These are phyloP conservation scores for Penicillium ucsense DNA, from an alignment of 495 filamentous ascomycete genomes.

Conservation along the genomic window DNA sequence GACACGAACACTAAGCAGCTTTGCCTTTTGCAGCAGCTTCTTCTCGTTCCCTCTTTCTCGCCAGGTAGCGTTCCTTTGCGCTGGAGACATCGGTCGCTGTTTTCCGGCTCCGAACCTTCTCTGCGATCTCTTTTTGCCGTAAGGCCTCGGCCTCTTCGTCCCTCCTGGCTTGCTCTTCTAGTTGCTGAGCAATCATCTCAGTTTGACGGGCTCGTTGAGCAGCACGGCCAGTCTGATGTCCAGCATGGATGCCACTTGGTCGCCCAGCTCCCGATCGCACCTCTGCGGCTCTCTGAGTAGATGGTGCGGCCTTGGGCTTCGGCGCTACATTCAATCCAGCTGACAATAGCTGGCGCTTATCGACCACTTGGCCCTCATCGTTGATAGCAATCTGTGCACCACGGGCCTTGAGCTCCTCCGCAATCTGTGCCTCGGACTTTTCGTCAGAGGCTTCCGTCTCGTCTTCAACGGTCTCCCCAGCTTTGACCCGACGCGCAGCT, in stretches of 20 bases:
- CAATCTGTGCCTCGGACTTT: slow-evolving; percentile 63
- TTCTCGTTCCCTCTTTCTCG: slow-evolving; percentile 72
- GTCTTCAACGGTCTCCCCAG: slow-evolving; percentile 22
- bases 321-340: slow-evolving; percentile 78
- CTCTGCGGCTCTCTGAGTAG: slow-evolving; percentile 23
- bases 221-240: slow-evolving; percentile 35
- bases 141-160: slow-evolving; percentile 70
- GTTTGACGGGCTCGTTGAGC: slow-evolving; percentile 72
- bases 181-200: slow-evolving; percentile 63
- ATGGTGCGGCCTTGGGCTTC: slow-evolving; percentile 40
- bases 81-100: slow-evolving; percentile 74
- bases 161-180: slow-evolving; percentile 66
- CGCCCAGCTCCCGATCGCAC: slow-evolving; percentile 20
- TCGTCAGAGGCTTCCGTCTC: slow-evolving; percentile 32
- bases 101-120: slow-evolving; percentile 62
- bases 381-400: slow-evolving; percentile 69
- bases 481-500: slow-evolving; percentile 43
- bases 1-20: not conserved
- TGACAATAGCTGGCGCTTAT: slow-evolving; percentile 81
- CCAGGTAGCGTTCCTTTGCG: slow-evolving; percentile 79
- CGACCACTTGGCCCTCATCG: slow-evolving; percentile 88
- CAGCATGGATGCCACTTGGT: slow-evolving; percentile 17
- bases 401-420: slow-evolving; percentile 59
- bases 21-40: slow-evolving; percentile 38
- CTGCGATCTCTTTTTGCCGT: slow-evolving; percentile 52